These are phyloP conservation scores for Leishmania lainsoni DNA, from an alignment of 208 protist genomes.

Conservation along the genomic window DNA sequence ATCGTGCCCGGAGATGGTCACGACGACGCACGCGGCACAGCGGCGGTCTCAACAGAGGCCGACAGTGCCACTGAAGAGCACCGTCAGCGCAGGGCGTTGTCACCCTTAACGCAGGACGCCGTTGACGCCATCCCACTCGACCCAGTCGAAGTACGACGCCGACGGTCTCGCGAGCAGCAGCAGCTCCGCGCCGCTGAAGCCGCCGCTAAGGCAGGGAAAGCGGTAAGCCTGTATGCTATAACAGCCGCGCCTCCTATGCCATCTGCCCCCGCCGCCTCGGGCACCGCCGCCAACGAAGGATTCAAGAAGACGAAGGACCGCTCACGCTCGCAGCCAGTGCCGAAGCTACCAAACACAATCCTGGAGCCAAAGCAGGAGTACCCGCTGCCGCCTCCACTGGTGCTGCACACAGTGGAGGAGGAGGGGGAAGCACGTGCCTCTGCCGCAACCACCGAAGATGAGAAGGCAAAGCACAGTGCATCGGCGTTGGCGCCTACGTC, in stretches of 20 bases:
- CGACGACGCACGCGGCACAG: neutral
- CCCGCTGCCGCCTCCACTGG: conserved; percentile 51
- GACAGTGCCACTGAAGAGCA: neutral
- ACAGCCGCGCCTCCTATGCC: conserved; percentile 19
- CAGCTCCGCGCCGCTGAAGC: conserved; percentile 19
- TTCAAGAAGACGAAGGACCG: conserved; percentile 34
- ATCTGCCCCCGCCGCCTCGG: conserved; percentile 3
- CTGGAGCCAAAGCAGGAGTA: conserved; percentile 42
- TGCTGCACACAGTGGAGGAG: conserved; percentile 68
- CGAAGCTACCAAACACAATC: conserved; percentile 38
- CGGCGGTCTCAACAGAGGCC: neutral
- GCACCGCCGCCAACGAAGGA: neutral
- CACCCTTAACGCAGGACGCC: conserved; percentile 66
- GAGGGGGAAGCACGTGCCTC: neutral
- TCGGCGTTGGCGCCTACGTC: neutral
- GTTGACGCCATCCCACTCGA: conserved; percentile 58
- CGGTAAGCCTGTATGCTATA: conserved; percentile 42
- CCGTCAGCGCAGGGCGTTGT: conserved; percentile 21
- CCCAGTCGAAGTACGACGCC: conserved; percentile 35
- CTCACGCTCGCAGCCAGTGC: conserved; percentile 44
- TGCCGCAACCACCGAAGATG: neutral
- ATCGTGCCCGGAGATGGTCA: conserved; percentile 15
- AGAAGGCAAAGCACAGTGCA: neutral
- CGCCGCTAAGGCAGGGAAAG: conserved; percentile 21
- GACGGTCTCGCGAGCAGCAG: conserved; percentile 32